A percentile compares a stretch with the other conserved stretches of the same genome.
Conservation (phyloP, 805 yeast species). For the Nakazawaea anatomiae region DNA sequence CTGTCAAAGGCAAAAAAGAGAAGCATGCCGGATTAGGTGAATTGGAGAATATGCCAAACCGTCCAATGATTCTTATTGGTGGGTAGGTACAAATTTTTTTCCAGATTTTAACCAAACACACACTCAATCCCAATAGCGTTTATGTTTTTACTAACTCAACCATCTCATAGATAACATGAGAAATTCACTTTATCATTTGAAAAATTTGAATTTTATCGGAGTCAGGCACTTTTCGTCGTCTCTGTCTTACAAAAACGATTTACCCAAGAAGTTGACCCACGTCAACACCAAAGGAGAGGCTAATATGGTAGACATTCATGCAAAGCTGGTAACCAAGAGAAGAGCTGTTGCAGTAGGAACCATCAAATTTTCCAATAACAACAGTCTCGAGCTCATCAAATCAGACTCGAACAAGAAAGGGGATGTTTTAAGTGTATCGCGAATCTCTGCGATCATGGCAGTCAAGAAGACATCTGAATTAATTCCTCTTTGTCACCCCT, state of each 20-base stretch:
- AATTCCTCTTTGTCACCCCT: constrained; percentile 48
- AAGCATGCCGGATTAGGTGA: constrained; percentile 48
- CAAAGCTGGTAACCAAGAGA: constrained; percentile 32
- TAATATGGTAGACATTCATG: constrained; percentile 43
- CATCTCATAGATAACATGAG: background rate
- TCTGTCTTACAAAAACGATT: background rate
- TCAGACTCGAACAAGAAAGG: constrained; percentile 41
- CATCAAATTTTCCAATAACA: constrained; percentile 31
- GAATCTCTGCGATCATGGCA: constrained; percentile 49
- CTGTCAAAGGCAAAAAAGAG: constrained; percentile 40
- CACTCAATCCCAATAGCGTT: background rate
- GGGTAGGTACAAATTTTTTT: constrained; percentile 27
- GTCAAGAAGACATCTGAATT: constrained; percentile 39
- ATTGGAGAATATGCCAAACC: constrained; percentile 37
- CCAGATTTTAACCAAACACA: too few species aligned
- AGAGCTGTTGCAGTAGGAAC: constrained; percentile 37
- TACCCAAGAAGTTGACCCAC: constrained; percentile 7
- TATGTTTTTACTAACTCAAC: constrained; percentile 2
- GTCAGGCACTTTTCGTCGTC: background rate
- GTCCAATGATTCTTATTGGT: constrained; percentile 55
- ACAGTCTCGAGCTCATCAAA: constrained; percentile 26
- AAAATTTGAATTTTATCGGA: background rate
- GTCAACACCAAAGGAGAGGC: constrained; percentile 19
- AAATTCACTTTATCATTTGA: background rate
- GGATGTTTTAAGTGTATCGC: constrained; percentile 41